Base-by-base conservation (phyloP, 257 asterid genomes). In the Dorcoceras hygrometricum region DNA sequence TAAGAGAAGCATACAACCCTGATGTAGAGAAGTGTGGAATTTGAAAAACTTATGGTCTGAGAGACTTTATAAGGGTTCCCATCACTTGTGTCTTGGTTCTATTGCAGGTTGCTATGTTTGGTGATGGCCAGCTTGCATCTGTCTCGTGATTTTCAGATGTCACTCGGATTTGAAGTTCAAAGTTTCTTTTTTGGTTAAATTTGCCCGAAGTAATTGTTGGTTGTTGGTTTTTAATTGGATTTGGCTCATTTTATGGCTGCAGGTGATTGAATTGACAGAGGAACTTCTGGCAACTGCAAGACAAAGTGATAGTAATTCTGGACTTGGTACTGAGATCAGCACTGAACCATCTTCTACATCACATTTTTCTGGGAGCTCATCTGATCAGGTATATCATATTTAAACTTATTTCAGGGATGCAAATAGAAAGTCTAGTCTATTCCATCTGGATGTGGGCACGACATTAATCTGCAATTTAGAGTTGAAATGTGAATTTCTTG, bases 231-330 rank as follows among this genome's bases (percentile, higher is more conserved):
- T 74, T 57, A 75, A 68, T 73, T 67, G 61, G 57, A 53, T 65
- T 63, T 57, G 62, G 58, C 60, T 69, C 29, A 55, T 66, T 74
- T 70, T 76, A 69, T 76, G 79, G 62, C 57, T 76, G 75, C 85
- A 94, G 99, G 97, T 94, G 74, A 90, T 94, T 77, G 86, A 79
- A 55, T 78, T 94, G 78, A 90, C 97, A 24, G 96, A 94, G 79
- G 99, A 94, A 88, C 96, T 94, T 77, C 83, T 94, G 71, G 85
- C 60, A 67, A 84, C 99, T 62, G 88, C 97, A 65, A 89, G 78
- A 78, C 90, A 79, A 75, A 87, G 73, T 77, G 95, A 87, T 32
- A 72, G 71, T 61, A 56, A 80, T 71, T 67, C 88, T 68, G 94
- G 78, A 59, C 60, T 71, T 73, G 82, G 76, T 60, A 46, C 66